These are phyloP conservation scores for Cryptosporidium sp. DNA, from an alignment of 169 alveolate genomes.

Conservation along the genomic window DNA sequence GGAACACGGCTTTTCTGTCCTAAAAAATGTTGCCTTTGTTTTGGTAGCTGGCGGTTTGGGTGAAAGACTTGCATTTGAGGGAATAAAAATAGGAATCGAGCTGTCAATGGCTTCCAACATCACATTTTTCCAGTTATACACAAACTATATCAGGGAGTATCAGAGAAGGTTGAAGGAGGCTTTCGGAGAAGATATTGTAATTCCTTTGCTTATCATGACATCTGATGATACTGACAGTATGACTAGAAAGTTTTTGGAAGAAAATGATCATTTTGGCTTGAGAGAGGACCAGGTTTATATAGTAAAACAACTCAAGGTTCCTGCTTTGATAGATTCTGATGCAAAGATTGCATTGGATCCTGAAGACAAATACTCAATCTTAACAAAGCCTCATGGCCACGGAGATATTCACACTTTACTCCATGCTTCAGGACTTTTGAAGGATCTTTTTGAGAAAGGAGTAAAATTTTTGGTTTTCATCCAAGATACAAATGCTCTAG, in stretches of 20 bases:
- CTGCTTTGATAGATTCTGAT: constrained; percentile 90
- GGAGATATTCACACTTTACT: constrained; percentile 94
- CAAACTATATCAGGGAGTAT: constrained; percentile 85
- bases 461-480: constrained; percentile 89
- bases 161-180: constrained; percentile 82
- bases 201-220: constrained; percentile 93
- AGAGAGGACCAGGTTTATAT: constrained; percentile 84
- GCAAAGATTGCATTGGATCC: constrained; percentile 86
- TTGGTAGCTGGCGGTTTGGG: constrained; percentile 97
- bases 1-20: constrained; percentile 84
- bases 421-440: constrained; percentile 82
- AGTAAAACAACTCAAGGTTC: constrained; percentile 91
- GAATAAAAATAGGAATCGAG: constrained; percentile 92
- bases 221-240: constrained; percentile 92
- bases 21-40: constrained; percentile 88
- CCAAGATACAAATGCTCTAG: constrained; percentile 93
- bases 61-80: constrained; percentile 92
- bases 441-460: constrained; percentile 84
- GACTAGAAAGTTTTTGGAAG: constrained; percentile 85
- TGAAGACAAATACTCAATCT: constrained; percentile 81
- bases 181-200: constrained; percentile 75
- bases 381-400: constrained; percentile 96
- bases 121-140: constrained; percentile 86
- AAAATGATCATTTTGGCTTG: constrained; percentile 87
- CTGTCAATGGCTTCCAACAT: constrained; percentile 83